Evolutionary conservation across 1,284 basidiomycete species (phyloP), one percentile per base, ranked within the genome.

Genomic region (Lignosus rhinocerotis): DNA sequence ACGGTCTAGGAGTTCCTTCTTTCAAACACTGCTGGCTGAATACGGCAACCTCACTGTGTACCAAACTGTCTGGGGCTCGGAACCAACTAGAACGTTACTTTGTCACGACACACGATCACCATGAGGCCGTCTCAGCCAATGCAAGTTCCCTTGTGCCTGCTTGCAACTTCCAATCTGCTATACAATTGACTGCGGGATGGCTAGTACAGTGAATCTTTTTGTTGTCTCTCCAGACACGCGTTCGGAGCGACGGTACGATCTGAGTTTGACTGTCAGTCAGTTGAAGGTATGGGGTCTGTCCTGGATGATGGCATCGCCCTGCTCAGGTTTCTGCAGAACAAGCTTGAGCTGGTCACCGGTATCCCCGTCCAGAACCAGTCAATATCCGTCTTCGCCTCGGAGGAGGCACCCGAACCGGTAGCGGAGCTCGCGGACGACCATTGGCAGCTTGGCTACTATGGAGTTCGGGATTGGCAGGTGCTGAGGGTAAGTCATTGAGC

Each of bases 291-390:
- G 59, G 47, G 16, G 16, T 8, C 31, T 12, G 9, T 47, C 30
- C 49, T 5, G 3, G n/a, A n/a, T n/a, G n/a, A n/a, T n/a, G n/a
- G n/a, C n/a, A n/a, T n/a, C 17, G 32, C 11, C n/a, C 7, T 4
- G 16, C 25, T 25, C 25, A 25, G 25, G n/a, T 14, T 32, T 12
- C 10, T 25, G 3, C 70, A 96, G 92, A 80, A 78, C 62, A 96
- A 94, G 67, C 84, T 98, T 30, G 93, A 95, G 69, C 81, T 87
- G 50, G 86, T 98, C 69, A 97, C 95, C n/a, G 96, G 96, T 16
- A 90, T 98, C 55, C 86, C 92, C 1, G 80, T 83, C 4, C 77
- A 77, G 55, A 87, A 88, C 63, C 94, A 97, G 69, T 67, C 73
- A 0, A 82, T 96, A 51, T 75, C 81, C 0, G 71, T 96, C 6